Evolutionary conservation across 768 basidiomycete genomes (phyloP), one percentile per base, ranked within the genome.

Genomic region (Boletus sp.): DNA sequence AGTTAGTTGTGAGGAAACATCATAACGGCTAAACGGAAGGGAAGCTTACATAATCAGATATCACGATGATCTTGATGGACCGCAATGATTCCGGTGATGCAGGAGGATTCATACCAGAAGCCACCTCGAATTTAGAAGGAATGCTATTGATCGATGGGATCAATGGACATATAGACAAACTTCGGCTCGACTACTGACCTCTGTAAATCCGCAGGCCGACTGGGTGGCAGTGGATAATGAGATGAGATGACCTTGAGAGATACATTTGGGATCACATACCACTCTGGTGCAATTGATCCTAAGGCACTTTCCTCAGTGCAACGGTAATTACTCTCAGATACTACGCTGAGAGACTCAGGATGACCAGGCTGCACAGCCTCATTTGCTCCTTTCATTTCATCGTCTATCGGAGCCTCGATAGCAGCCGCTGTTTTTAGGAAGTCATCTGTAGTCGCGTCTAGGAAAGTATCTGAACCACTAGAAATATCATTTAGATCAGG

Each of bases 31-130:
- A n/a, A 11, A 30, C 20, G 28, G 32, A 44, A 44, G 7, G 11
- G 2, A 37, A 24, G 24, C 63, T 18, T 46, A 72, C 72, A 56
- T 67, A 72, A 58, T 72, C 71, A 47, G 72, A 72, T 42, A 72
- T 54, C 18, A 73, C 65, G 5, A 73, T 68, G 29, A 72, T 64
- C 63, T 73, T 72, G 14, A 72, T 52, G 35, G 60, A 50, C 4
- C 70, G 71, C 15, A 48, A 50, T 42, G 62, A 60, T 42, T 61
- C 51, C 11, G 32, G 47, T 9, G 63, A 65, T 17, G 35, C 4
- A 2, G 45, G 9, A 24, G 20, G 10, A 4, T 15, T 8, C 12
- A 17, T 20, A 15, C 28, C 11, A 28, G 54, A 18, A 39, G 40
- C 5, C 15, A 47, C 24, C n/a, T 33, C 47, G 9, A 63, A 56